Conservation (phyloP, 2,329 filamentous ascomycete genomes). For the Colletotrichum theobromicola region DNA sequence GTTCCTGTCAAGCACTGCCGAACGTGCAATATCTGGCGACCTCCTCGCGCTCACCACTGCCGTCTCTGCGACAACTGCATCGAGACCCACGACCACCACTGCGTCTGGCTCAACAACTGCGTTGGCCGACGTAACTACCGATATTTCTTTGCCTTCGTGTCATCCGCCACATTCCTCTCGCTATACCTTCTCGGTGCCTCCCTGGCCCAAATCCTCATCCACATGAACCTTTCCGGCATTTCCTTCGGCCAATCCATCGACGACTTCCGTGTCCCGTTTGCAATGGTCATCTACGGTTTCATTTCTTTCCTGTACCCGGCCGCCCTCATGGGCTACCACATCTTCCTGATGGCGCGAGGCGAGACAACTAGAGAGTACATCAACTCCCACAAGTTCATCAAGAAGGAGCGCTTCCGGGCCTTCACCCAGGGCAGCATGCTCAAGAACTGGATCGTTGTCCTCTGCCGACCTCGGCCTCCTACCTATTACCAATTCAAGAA, state of each 20-base stretch:
- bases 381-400: conserved; percentile 93
- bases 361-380: conserved; percentile 97
- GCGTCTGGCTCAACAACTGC: conserved; percentile 99
- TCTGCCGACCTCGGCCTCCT: conserved; percentile 83
- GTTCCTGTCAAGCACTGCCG: conserved; percentile 98
- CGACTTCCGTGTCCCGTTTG: conserved; percentile 81
- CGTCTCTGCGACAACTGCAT: conserved; percentile 96
- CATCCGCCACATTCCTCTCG: conserved; percentile 76
- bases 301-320: conserved; percentile 80
- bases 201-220: conserved; percentile 80
- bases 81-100: conserved; percentile 97
- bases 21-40: conserved; percentile 96
- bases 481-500: conserved; percentile 90
- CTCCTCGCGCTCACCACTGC: conserved; percentile 94
- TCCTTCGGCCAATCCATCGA: conserved; percentile 73
- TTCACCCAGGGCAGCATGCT: conserved; percentile 80
- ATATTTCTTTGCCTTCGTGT: conserved; percentile 94
- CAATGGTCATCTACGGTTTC: conserved; percentile 84
- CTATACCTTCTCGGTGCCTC: conserved; percentile 79
- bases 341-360: conserved; percentile 88
- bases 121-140: conserved; percentile 97
- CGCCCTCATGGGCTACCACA: conserved; percentile 84
- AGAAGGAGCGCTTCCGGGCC: conserved; percentile 88
- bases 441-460: conserved; percentile 81
- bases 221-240: conserved; percentile 66